Percentiles rank a stretch among this genome's conserved stretches.
Conservation (phyloP, 2,329 filamentous ascomycete genomes). For the Aspergillus ustus region DNA sequence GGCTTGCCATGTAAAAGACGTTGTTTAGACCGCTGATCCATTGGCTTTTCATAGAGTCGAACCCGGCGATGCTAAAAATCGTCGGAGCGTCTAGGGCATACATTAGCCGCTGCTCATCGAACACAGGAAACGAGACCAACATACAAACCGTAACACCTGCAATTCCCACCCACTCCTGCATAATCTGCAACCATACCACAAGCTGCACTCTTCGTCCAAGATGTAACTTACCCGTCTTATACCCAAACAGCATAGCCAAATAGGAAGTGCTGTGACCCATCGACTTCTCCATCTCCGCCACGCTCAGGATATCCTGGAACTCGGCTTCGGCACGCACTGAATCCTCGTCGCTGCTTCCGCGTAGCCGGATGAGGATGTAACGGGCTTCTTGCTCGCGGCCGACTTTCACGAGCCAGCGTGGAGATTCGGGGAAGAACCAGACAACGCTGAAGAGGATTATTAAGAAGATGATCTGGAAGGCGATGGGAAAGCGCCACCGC, state of each 20-base stretch:
- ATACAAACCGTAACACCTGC: constrained; percentile 67
- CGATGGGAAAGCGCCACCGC: constrained; percentile 71
- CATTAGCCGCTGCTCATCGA: neutral
- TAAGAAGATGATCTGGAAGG: constrained; percentile 70
- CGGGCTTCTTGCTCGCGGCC: constrained; percentile 70
- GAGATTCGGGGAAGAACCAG: constrained; percentile 73
- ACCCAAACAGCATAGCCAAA: constrained; percentile 68
- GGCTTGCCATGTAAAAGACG: constrained; percentile 58
- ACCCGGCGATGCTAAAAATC: constrained; percentile 71
- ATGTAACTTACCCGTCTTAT: constrained; percentile 68
- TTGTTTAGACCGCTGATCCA: constrained; percentile 67
- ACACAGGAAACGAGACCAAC: constrained; percentile 12
- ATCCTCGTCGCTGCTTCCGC: constrained; percentile 62
- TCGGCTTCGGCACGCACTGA: constrained; percentile 63
- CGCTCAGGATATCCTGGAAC: constrained; percentile 69
- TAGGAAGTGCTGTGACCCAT: constrained; percentile 61
- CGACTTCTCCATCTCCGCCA: constrained; percentile 65
- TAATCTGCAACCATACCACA: constrained; percentile 72
- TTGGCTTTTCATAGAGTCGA: constrained; percentile 62
- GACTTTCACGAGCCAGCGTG: constrained; percentile 62
- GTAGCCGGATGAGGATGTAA: constrained; percentile 67
- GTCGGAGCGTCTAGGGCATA: constrained; percentile 46
- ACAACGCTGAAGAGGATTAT: constrained; percentile 60
- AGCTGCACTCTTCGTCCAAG: constrained; percentile 70
- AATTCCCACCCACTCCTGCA: constrained; percentile 73